Evolutionary conservation across 768 basidiomycete genomes (phyloP).

Genomic region (Mycena alexandri): DNA sequence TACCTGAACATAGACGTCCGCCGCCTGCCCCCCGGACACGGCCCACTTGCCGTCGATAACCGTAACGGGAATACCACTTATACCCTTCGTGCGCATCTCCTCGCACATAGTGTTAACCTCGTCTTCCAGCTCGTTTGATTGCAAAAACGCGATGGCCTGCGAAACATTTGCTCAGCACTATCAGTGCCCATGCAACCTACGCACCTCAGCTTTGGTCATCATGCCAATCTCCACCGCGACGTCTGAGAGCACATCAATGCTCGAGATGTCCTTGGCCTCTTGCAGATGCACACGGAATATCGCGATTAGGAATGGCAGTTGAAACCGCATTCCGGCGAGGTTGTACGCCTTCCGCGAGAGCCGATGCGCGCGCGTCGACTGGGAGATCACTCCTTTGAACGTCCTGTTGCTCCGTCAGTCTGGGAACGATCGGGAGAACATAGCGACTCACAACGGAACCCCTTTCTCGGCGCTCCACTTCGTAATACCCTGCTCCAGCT

Average conservation of each 20-base stretch:
- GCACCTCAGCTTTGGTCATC: conserved; percentile 72
- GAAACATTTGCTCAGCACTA: conserved; percentile 29
- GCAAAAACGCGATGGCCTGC: conserved; percentile 74
- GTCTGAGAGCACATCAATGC: conserved; percentile 68
- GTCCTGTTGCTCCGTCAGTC: conserved; percentile 51
- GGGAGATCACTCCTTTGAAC: conserved; percentile 70
- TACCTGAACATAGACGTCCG: conserved; percentile 79
- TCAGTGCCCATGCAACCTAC: conserved; percentile 38
- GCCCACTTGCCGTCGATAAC: conserved; percentile 86
- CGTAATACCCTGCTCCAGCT: conserved; percentile 56
- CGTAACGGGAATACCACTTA: conserved; percentile 84
- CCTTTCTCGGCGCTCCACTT: conserved; percentile 70
- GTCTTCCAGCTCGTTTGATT: conserved; percentile 72
- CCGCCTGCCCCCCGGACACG: conserved; percentile 78
- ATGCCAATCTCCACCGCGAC: conserved; percentile 67
- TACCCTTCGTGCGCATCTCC: conserved; percentile 73
- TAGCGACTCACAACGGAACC: conserved; percentile 64
- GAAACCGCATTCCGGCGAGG: conserved; percentile 70
- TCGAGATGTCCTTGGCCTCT: conserved; percentile 72
- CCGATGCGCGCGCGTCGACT: conserved; percentile 79
- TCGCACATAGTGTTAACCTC: conserved; percentile 75
- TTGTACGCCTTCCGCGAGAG: conserved; percentile 77
- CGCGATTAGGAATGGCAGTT: conserved; percentile 66
- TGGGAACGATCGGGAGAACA: background rate
- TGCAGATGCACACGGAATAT: conserved; percentile 79